A percentile compares a stretch with the other conserved stretches of the same genome.
Conservation (phyloP, 306 rosid species). For the Medicago ruthenica region DNA sequence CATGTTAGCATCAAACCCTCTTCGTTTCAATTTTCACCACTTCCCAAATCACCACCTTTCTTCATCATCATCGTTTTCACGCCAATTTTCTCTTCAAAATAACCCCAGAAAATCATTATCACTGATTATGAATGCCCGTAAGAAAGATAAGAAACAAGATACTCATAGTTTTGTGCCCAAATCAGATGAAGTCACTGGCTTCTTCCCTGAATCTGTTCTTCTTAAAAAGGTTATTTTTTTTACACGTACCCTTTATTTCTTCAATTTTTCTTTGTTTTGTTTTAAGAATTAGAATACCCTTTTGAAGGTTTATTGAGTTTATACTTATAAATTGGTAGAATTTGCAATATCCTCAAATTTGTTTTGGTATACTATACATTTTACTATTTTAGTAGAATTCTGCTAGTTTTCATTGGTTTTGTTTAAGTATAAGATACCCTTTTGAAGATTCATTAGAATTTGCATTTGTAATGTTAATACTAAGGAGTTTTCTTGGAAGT, state of each 20-base stretch:
- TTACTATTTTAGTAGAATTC: not conserved
- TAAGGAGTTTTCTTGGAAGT: not conserved
- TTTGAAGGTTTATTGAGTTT: slow-evolving; percentile 27
- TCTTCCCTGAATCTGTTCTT: slow-evolving; percentile 92
- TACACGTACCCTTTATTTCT: slow-evolving; percentile 2
- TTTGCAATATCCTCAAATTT: not conserved
- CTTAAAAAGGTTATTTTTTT: slow-evolving; percentile 68
- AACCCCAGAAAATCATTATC: slow-evolving; percentile 53
- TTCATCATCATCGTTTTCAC: slow-evolving; percentile 47
- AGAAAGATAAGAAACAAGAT: slow-evolving; percentile 61
- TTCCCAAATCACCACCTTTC: slow-evolving; percentile 43
- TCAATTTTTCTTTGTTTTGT: not conserved
- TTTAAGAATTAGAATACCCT: slow-evolving; percentile 20
- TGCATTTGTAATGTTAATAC: not conserved
- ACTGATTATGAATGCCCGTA: slow-evolving; percentile 56
- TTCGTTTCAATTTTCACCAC: slow-evolving; percentile 26
- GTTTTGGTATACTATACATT: slow-evolving; percentile 26
- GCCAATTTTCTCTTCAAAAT: slow-evolving; percentile 43
- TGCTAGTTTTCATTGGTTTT: slow-evolving; percentile 2
- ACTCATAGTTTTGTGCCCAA: slow-evolving; percentile 63
- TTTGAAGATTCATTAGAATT: slow-evolving; percentile 20
- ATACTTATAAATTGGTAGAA: not conserved
- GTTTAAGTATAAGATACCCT: slow-evolving; percentile 20
- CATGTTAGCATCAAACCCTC: slow-evolving; percentile 29
- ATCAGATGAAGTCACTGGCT: slow-evolving; percentile 71